A percentile compares a stretch with the other conserved stretches of the same genome.
Evolutionary conservation across 1,139 yeast genomes (phyloP).

Genomic region (Candida albicans): DNA sequence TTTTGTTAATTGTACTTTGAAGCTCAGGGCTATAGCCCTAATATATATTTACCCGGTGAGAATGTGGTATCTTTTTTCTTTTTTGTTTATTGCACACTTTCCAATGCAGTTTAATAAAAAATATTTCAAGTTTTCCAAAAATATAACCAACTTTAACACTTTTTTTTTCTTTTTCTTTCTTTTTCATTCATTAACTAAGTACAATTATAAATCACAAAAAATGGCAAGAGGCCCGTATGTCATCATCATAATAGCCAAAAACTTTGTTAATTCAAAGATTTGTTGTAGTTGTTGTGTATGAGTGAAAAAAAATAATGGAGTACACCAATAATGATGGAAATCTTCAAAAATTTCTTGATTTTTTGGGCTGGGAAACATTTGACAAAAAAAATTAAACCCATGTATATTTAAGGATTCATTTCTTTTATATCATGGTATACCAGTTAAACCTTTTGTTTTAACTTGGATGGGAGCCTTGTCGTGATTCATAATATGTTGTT

Average conservation of each 20-base stretch:
- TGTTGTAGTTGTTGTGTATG: conserved; percentile 3
- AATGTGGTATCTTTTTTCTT: too few species aligned
- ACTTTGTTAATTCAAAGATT: neutral
- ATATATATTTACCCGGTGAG: neutral
- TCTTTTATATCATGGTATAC: conserved; percentile 12
- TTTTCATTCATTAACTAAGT: conserved; percentile 2
- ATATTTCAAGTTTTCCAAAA: neutral
- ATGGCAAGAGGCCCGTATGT: conserved; percentile 24
- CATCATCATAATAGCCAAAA: conserved; percentile 2
- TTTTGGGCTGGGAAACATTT: conserved; percentile 16
- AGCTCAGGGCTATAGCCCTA: conserved; percentile 3
- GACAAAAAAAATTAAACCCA: conserved; percentile 13
- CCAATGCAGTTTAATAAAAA: neutral
- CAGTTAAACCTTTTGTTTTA: conserved; percentile 12
- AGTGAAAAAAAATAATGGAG: conserved; percentile 10
- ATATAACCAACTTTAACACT: conserved; percentile 1
- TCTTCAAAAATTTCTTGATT: too few species aligned
- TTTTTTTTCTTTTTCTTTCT: conserved; percentile 7
- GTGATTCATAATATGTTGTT: conserved; percentile 13
- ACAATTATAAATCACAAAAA: conserved; percentile 13
- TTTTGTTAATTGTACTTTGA: too few species aligned
- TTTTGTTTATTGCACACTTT: neutral
- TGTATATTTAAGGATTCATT: conserved; percentile 4
- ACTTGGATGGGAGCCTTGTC: conserved; percentile 45
- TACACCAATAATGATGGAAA: conserved; percentile 9